Evolutionary conservation across 805 yeast genomes (phyloP), one percentile per base, ranked within the genome.

Genomic region (Wickerhamomyces silvicola): DNA sequence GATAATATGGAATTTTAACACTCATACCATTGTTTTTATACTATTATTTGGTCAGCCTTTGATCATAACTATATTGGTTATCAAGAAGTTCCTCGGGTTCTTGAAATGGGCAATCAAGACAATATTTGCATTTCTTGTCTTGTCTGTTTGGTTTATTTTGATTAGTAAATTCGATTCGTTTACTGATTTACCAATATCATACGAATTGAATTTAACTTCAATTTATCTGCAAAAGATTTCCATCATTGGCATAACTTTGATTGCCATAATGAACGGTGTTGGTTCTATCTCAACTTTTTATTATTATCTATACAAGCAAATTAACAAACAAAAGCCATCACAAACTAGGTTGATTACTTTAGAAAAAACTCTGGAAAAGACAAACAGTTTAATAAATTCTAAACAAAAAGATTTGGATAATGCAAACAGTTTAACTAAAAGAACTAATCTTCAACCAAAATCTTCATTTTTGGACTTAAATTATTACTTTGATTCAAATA

Each of bases 271-370:
- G 20, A 50, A 50, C 29, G 56, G 56, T 1, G 31, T 52, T 20
- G 56, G 55, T 20, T 50, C 56, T 8, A 37, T 39, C 18, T 52
- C 56, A 8, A 47, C 52, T 0, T 45, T 46, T 18, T 52, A 52
- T 31, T 52, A 50, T 30, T 40, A 36, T 21, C 23, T 47, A 6
- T 47, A 35, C 24, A 36, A 37, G 33, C 38, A 24, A 12, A 8
- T 11, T 19, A 20, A 31, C 13, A 19, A 42, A 7, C 24, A 19
- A 4, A 34, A 33, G 13, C 28, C 33, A 11, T 20, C 39, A 3
- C 22, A 18, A 11, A 32, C 32, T 15, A 35, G 37, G 13, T 27
- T 48, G 1, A 24, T 31, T 5, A 31, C 39, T 3, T 27, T 50
- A 14, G 35, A 42, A 24, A 34, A 34, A 18, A 43, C 49, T 14